Percentiles rank a stretch among this genome's conserved stretches.
Conservation (phyloP, 1,139 yeast species). For the Yamadazyma diospyri region DNA sequence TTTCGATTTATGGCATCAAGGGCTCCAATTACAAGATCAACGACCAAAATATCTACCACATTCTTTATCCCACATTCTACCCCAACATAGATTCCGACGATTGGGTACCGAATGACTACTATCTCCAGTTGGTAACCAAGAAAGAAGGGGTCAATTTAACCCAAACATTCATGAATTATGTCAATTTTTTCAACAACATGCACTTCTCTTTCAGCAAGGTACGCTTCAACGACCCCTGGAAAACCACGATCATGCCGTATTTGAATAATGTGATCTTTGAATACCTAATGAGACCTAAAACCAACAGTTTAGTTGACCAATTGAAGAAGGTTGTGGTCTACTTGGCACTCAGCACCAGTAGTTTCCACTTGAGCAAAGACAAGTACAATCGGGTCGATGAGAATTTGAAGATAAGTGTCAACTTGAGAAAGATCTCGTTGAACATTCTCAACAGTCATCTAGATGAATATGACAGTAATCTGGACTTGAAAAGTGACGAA, state of each 20-base stretch:
- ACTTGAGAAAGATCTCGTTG: constrained; percentile 36
- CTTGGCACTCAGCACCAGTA: constrained; percentile 25
- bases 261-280: constrained; percentile 31
- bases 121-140: constrained; percentile 17
- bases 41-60: constrained; percentile 45
- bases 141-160: constrained; percentile 5
- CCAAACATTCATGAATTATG: constrained; percentile 10
- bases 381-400: constrained; percentile 20
- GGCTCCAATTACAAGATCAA: constrained; percentile 36
- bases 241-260: constrained; percentile 27
- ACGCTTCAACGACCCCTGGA: constrained; percentile 27
- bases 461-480: constrained; percentile 39
- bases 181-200: constrained; percentile 15
- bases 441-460: constrained; percentile 37
- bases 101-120: constrained; percentile 30
- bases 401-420: constrained; percentile 29
- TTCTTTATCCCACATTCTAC: constrained; percentile 45
- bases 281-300: constrained; percentile 14
- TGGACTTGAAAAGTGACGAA: constrained; percentile 16
- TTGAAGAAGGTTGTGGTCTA: constrained; percentile 26
- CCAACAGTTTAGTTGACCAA: constrained; percentile 13
- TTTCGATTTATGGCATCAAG: constrained; percentile 41
- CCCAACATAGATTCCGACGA: constrained; percentile 45
- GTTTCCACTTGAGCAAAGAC: constrained; percentile 20
- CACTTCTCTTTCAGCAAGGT: constrained; percentile 24